Conservation (phyloP, 2,329 filamentous ascomycete species). For the Neonectria hederae region DNA sequence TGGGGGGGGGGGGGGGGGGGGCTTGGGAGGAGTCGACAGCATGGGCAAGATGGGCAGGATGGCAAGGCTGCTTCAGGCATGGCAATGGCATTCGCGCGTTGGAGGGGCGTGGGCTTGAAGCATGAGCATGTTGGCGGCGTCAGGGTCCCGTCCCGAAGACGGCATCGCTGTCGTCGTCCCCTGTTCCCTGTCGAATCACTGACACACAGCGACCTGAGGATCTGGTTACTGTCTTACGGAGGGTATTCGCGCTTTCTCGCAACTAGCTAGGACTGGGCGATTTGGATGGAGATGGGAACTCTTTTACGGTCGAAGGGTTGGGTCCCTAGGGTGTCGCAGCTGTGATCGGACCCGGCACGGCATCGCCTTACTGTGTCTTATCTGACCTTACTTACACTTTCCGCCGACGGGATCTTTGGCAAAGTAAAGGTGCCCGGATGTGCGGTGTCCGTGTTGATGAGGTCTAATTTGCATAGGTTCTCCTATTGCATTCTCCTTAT, state of each 20-base stretch:
- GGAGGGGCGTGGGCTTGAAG: background rate
- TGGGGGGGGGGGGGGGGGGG: constrained; percentile 16
- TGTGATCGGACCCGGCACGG: constrained; percentile 15
- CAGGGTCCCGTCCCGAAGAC: constrained; percentile 5
- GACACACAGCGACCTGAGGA: constrained; percentile 3
- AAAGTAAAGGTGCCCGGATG: constrained; percentile 9
- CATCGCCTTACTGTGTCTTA: constrained; percentile 4
- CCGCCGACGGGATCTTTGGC: constrained; percentile 1
- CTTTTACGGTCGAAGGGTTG: constrained; percentile 3
- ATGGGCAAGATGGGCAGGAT: background rate
- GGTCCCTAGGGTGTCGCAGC: background rate
- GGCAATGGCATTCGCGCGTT: background rate
- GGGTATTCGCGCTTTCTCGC: background rate
- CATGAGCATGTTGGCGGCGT: background rate
- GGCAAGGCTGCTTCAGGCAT: background rate
- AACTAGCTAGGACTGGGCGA: background rate
- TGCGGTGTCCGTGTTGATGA: constrained; percentile 3
- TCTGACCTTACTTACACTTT: constrained; percentile 19
- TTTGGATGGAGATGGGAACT: background rate
- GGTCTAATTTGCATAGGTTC: constrained; percentile 2
- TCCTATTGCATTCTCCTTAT: constrained; percentile 3
- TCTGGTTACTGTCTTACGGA: background rate
- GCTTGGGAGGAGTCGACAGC: background rate
- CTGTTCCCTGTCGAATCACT: background rate
- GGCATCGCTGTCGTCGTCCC: constrained; percentile 3